phyloP scores from a whole-genome alignment of 2,329 filamentous ascomycete genomes.

The Tolypocladium ovalisporum region DNA sequence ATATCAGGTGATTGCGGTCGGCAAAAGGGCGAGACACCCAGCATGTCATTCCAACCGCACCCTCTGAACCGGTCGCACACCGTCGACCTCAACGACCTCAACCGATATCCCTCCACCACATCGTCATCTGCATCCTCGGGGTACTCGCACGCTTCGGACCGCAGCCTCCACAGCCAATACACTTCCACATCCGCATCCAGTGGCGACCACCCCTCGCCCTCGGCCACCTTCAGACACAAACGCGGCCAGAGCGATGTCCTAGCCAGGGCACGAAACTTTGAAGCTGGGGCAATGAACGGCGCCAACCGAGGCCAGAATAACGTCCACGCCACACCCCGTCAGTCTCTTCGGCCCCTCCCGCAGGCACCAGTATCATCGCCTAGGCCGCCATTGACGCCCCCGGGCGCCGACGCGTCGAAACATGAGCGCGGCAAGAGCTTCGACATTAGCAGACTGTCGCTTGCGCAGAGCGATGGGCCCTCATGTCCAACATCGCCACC shows the following conservation, averaged over 20 bases:
- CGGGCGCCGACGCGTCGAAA: constrained; percentile 12
- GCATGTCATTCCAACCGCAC: constrained; percentile 47
- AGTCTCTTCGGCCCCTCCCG: constrained; percentile 65
- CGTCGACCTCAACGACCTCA: constrained; percentile 33
- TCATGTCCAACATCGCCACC: constrained; percentile 31
- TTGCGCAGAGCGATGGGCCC: constrained; percentile 32
- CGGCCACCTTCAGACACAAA: constrained; percentile 45
- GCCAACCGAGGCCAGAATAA: constrained; percentile 42
- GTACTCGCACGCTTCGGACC: constrained; percentile 50
- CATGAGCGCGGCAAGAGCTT: constrained; percentile 54
- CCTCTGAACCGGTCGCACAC: constrained; percentile 47
- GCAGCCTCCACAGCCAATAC: constrained; percentile 49
- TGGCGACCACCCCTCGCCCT: constrained; percentile 30
- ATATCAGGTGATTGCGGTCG: constrained; percentile 5
- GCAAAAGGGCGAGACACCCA: constrained; percentile 13
- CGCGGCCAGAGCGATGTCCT: constrained; percentile 65
- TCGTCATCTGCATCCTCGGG: constrained; percentile 62
- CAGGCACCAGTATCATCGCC: constrained; percentile 46
- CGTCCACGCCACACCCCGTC: constrained; percentile 61
- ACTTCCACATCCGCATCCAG: constrained; percentile 66
- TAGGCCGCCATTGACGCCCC: constrained; percentile 23
- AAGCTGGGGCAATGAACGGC: constrained; percentile 30
- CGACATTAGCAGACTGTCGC: constrained; percentile 46
- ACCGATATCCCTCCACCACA: constrained; percentile 57
- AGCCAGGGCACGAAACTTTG: constrained; percentile 40